phyloP scores from a whole-genome alignment of 2,329 filamentous ascomycete genomes.

The Aureobasidium sp. region DNA sequence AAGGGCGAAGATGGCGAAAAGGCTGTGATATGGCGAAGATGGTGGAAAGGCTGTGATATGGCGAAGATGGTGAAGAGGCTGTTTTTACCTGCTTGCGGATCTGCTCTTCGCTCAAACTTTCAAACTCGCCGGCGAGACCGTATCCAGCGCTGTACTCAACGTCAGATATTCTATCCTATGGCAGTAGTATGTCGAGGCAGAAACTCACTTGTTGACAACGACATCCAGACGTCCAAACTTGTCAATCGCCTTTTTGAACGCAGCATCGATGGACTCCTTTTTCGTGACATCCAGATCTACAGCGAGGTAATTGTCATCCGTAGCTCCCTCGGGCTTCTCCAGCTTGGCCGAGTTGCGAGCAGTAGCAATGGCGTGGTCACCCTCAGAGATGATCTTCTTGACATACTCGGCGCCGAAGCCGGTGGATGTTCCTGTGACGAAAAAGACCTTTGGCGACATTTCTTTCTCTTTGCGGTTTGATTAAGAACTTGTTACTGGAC shows the following conservation, averaged over 20 bases:
- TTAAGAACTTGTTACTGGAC: neutral
- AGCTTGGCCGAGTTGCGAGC: constrained; percentile 41
- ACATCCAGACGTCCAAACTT: constrained; percentile 53
- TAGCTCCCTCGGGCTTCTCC: constrained; percentile 32
- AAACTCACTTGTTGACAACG: constrained; percentile 48
- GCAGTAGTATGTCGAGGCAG: neutral
- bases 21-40: too few relatives aligned
- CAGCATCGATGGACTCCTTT: constrained; percentile 37
- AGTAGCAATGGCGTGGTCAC: constrained; percentile 41
- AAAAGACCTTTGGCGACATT: constrained; percentile 31
- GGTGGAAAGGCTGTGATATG: too few relatives aligned
- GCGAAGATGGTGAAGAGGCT: neutral
- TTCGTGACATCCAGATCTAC: constrained; percentile 48
- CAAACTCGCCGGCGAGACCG: constrained; percentile 47
- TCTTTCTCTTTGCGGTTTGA: neutral
- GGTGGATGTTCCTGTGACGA: constrained; percentile 43
- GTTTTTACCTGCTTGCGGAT: constrained; percentile 31
- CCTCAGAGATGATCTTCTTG: constrained; percentile 36
- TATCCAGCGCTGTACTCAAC: constrained; percentile 43
- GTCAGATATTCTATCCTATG: neutral
- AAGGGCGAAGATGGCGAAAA: too few relatives aligned
- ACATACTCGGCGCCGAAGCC: constrained; percentile 41
- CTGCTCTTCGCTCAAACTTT: constrained; percentile 44
- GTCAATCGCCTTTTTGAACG: constrained; percentile 39
- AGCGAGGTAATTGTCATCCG: constrained; percentile 43